phyloP scores from a whole-genome alignment of 306 rosid species.

The Pterocarpus santalinus region DNA sequence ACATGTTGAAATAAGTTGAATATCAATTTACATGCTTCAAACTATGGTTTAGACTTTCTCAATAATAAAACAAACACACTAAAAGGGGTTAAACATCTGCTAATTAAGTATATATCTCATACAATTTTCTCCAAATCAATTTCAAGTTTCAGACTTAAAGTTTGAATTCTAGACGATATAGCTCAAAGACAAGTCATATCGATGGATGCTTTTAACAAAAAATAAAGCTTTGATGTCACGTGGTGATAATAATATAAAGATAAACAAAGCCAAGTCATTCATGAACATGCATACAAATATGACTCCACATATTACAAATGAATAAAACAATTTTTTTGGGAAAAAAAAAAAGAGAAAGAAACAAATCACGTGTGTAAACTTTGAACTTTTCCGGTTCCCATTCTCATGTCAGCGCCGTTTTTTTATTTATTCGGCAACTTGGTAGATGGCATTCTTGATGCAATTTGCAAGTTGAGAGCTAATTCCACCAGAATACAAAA shows the following conservation, averaged over 20 bases:
- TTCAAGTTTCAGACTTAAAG: too few relatives aligned
- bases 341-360: background rate
- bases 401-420: background rate
- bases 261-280: background rate
- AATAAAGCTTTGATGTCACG: background rate
- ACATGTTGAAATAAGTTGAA: too few relatives aligned
- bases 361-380: background rate
- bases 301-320: background rate
- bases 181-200: background rate
- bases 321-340: background rate
- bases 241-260: background rate
- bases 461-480: slow-evolving; percentile 12
- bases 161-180: background rate
- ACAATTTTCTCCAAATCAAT: too few relatives aligned
- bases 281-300: too few relatives aligned
- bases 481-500: background rate
- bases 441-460: background rate
- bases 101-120: too few relatives aligned
- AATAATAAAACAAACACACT: too few relatives aligned
- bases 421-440: slow-evolving; percentile 21
- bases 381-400: background rate
- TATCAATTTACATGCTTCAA: too few relatives aligned
- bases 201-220: too few relatives aligned
- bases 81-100: too few relatives aligned
- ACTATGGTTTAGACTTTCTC: too few relatives aligned